Evolutionary conservation across 2,329 filamentous ascomycete species (phyloP).

Genomic region (Verticillium longisporum): DNA sequence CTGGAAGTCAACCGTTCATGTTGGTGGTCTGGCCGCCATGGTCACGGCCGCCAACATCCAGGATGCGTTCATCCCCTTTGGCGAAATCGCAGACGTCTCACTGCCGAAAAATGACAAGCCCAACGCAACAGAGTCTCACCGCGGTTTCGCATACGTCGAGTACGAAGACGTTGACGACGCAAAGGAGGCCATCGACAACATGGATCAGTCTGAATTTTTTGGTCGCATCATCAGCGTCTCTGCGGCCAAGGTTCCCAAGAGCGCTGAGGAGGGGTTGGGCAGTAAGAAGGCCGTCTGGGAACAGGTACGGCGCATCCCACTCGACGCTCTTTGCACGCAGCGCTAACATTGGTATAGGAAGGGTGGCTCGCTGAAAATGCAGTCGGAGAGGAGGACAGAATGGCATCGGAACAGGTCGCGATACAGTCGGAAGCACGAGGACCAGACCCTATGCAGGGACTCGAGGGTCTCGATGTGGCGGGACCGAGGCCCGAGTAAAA

Average conservation of each 20-base stretch:
- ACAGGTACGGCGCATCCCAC: slow-evolving; percentile 56
- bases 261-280: slow-evolving; percentile 76
- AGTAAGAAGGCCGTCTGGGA: slow-evolving; percentile 96
- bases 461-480: slow-evolving; percentile 89
- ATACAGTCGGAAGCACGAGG: slow-evolving; percentile 42
- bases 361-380: slow-evolving; percentile 87
- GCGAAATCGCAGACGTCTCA: slow-evolving; percentile 87
- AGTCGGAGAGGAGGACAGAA: slow-evolving; percentile 70
- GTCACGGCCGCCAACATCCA: slow-evolving; percentile 72
- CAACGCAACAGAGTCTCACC: slow-evolving; percentile 71
- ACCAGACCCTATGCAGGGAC: slow-evolving; percentile 89
- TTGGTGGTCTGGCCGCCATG: slow-evolving; percentile 76
- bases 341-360: slow-evolving; percentile 52
- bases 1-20: slow-evolving; percentile 86
- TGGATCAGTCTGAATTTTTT: slow-evolving; percentile 95
- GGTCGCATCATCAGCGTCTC: slow-evolving; percentile 89
- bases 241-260: slow-evolving; percentile 86
- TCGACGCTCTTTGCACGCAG: not conserved
- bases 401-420: slow-evolving; percentile 48
- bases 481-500: slow-evolving; percentile 72
- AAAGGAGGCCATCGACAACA: slow-evolving; percentile 95
- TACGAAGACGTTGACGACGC: slow-evolving; percentile 83
- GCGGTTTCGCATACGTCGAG: slow-evolving; percentile 95
- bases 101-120: slow-evolving; percentile 82
- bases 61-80: slow-evolving; percentile 93